A percentile compares a stretch with the other conserved stretches of the same genome.
Conservation (phyloP, 768 basidiomycete genomes). For the Kwoniella sp. region DNA sequence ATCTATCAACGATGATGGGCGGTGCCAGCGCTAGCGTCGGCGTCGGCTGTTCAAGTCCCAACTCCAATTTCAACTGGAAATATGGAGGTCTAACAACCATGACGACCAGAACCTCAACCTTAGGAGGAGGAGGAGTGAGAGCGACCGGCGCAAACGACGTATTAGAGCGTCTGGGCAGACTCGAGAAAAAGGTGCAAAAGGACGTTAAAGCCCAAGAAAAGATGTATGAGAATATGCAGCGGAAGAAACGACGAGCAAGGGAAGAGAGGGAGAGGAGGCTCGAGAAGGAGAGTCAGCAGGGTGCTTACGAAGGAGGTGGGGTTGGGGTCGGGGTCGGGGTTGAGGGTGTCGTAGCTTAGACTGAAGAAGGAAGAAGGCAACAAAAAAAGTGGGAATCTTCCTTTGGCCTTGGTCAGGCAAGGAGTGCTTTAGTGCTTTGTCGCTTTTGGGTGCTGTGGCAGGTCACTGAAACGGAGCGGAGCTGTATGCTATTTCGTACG, state of each 20-base stretch:
- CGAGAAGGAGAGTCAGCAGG: slow-evolving; percentile 5
- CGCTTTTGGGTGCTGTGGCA: too few species aligned
- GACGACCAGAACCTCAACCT: not conserved
- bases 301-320: not conserved
- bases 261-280: slow-evolving; percentile 17
- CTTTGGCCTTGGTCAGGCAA: too few species aligned
- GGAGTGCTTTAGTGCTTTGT: too few species aligned
- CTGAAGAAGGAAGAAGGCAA: not conserved
- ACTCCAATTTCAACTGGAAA: not conserved
- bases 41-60: too few species aligned
- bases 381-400: too few species aligned
- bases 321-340: not conserved
- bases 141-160: slow-evolving; percentile 27
- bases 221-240: slow-evolving; percentile 23
- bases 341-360: not conserved
- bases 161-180: slow-evolving; percentile 20
- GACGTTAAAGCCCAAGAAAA: slow-evolving; percentile 39
- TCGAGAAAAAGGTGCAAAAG: slow-evolving; percentile 43
- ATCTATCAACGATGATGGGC: not conserved
- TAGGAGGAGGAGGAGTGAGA: not conserved
- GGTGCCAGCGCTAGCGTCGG: slow-evolving; percentile 6
- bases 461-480: too few species aligned
- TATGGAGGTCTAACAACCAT: not conserved
- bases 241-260: slow-evolving; percentile 20
- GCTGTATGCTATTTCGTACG: too few species aligned